phyloP scores from a whole-genome alignment of 2,329 filamentous ascomycete species.

The Canariomyces notabilis region DNA sequence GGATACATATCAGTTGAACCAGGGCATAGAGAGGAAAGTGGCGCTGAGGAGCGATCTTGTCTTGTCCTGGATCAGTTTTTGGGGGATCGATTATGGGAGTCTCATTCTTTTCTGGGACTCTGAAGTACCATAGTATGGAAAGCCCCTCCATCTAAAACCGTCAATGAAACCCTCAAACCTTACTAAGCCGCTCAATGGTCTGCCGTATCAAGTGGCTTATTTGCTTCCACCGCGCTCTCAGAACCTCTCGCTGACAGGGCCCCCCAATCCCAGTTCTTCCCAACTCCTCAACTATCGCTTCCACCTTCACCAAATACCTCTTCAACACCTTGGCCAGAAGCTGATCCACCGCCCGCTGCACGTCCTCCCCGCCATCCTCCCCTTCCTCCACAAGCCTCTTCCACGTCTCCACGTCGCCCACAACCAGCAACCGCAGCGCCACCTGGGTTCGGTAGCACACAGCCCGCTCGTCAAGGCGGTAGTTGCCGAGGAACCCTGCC shows the following conservation, averaged over 20 bases:
- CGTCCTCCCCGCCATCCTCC: constrained; percentile 40
- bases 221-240: constrained; percentile 40
- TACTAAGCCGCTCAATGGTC: constrained; percentile 33
- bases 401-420: constrained; percentile 37
- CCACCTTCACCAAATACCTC: constrained; percentile 33
- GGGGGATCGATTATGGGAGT: too few relatives aligned
- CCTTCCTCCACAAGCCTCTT: constrained; percentile 42
- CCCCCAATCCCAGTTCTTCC: constrained; percentile 29
- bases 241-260: constrained; percentile 34
- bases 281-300: constrained; percentile 29
- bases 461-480: constrained; percentile 44
- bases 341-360: constrained; percentile 36
- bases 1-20: too few relatives aligned
- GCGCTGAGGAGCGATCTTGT: too few relatives aligned
- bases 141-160: neutral
- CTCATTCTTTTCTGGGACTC: neutral
- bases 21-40: too few relatives aligned
- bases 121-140: neutral
- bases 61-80: too few relatives aligned
- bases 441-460: constrained; percentile 54
- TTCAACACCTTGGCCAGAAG: constrained; percentile 36
- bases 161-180: constrained; percentile 2
- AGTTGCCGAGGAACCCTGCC: constrained; percentile 45
- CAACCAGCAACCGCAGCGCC: constrained; percentile 39
- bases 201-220: constrained; percentile 34